Evolutionary conservation across 2,329 filamentous ascomycete genomes (phyloP).

Genomic region (Sordariomycetes sp.): DNA sequence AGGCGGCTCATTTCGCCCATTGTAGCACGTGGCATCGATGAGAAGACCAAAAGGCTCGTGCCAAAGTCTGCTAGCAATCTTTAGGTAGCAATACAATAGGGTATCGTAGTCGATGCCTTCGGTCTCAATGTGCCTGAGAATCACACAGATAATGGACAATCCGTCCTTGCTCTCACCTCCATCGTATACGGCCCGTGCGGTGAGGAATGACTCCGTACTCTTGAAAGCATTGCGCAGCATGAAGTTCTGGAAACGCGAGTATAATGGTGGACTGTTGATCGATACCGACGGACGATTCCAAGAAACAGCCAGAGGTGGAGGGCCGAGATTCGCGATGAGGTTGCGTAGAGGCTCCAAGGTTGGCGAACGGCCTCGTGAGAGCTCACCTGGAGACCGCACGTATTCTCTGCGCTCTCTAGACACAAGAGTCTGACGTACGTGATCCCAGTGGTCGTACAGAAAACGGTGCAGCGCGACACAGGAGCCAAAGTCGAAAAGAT

Average conservation of each 20-base stretch:
- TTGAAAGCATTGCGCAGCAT: conserved; percentile 62
- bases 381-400: conserved; percentile 44
- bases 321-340: conserved; percentile 57
- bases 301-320: conserved; percentile 58
- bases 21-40: conserved; percentile 62
- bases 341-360: conserved; percentile 51
- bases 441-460: conserved; percentile 64
- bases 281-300: conserved; percentile 62
- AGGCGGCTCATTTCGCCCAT: conserved; percentile 55
- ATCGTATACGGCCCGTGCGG: conserved; percentile 58
- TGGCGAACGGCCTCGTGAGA: conserved; percentile 40
- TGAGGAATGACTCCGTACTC: conserved; percentile 54
- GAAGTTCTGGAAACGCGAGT: conserved; percentile 63
- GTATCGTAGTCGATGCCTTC: conserved; percentile 59
- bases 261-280: conserved; percentile 51
- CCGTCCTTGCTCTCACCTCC: conserved; percentile 65
- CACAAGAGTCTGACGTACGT: conserved; percentile 54
- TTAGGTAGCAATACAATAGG: conserved; percentile 58
- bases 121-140: conserved; percentile 57
- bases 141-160: conserved; percentile 59
- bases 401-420: conserved; percentile 49
- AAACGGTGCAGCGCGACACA: conserved; percentile 61
- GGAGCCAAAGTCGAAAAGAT: conserved; percentile 61
- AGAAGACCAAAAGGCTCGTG: conserved; percentile 59
- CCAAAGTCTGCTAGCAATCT: conserved; percentile 64